Evolutionary conservation across 2,329 filamentous ascomycete species (phyloP).

Genomic region (Fusarium sp.): DNA sequence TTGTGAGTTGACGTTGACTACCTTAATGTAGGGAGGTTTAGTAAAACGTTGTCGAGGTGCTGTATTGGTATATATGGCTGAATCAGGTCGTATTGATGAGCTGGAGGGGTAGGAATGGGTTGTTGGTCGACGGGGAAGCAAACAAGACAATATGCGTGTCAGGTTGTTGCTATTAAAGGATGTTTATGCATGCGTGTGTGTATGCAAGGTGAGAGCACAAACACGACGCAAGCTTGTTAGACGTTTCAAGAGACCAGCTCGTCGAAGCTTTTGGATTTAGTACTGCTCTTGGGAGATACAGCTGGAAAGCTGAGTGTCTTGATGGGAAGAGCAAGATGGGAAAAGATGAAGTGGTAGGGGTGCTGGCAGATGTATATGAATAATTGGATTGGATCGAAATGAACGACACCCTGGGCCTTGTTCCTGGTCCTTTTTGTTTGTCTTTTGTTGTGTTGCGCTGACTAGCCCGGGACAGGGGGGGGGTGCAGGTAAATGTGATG

Average conservation of each 20-base stretch:
- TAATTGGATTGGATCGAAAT: conserved; percentile 11
- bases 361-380: conserved; percentile 24
- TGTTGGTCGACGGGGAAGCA: conserved; percentile 12
- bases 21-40: background rate
- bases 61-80: background rate
- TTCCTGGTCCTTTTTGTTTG: conserved; percentile 1
- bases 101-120: conserved; percentile 14
- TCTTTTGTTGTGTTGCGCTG: conserved; percentile 3
- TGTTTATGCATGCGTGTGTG: conserved; percentile 19
- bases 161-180: conserved; percentile 28
- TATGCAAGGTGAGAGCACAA: conserved; percentile 22
- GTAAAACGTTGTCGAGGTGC: background rate
- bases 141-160: conserved; percentile 31
- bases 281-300: background rate
- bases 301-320: background rate
- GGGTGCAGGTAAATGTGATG: conserved; percentile 30
- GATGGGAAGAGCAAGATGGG: background rate
- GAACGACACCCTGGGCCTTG: conserved; percentile 17
- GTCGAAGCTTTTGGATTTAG: conserved; percentile 7
- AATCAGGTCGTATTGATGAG: conserved; percentile 11
- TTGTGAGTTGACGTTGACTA: background rate
- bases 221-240: conserved; percentile 24
- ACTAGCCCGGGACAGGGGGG: background rate
- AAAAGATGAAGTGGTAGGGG: conserved; percentile 20
- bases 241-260: conserved; percentile 30